Base-by-base conservation (phyloP, 2,329 filamentous ascomycete genomes). In the Dactylellina leptospora region DNA sequence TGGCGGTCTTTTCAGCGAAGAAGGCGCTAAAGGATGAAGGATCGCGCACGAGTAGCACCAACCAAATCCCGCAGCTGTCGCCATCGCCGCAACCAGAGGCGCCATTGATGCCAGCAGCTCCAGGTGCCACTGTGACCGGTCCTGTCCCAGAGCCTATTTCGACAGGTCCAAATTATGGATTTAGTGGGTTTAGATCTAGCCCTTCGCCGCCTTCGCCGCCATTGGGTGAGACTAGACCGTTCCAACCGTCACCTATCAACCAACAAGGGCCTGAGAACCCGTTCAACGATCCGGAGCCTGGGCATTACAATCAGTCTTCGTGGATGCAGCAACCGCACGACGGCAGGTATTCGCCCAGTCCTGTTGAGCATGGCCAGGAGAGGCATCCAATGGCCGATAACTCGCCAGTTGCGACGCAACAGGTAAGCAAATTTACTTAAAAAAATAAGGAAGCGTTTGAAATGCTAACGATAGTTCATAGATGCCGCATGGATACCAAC, bases 1-100 rank as follows among this genome's bases (percentile, higher is more conserved):
- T 92, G 60, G 89, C 92, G 8, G 82, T 96, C 18, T 73, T 73
- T 47, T 73, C 69, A 10, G 69, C 69, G 11, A 73, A 73, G 18
- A 48, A 73, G 33, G 36, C 42, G 13, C 22, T 22, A n/a, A 68
- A 68, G 38, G 20, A 36, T 28, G 68, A 64, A 2, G 68, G 59
- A 47, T 63, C 59, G 22, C 68, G 59, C 36, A 33, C 53, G 45
- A 60, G 47, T 23, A 60, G 59, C 27, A 60, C 23, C 27, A 64
- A 64, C 45, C 59, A 63, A 20, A 38, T 59, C 11, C 66, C 66
- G 8, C 66, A 71, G 28, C 33, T 64, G n/a, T 56, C 56, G 20
- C 66, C 58, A 13, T 59, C 58, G 25, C 66, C 66, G 11, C 66
- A 63, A 30, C 53, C 51, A 3, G 68, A 64, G 28, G 56, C 2